Percentiles rank a stretch among this genome's conserved stretches.
Evolutionary conservation across 2,329 filamentous ascomycete genomes (phyloP).

Genomic region (Aureobasidium mangrovei): DNA sequence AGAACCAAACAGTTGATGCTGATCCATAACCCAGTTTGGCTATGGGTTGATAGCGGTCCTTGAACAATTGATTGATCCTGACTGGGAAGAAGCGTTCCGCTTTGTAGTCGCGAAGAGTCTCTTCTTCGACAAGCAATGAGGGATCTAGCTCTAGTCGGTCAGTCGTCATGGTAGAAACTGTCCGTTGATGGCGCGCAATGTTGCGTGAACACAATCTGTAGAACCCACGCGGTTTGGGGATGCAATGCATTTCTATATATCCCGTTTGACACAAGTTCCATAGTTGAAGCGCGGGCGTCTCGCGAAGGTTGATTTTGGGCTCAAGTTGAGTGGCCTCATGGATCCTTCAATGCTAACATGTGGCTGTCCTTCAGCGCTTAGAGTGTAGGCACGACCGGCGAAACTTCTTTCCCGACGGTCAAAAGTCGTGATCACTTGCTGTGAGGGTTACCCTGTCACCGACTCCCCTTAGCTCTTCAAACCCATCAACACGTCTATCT

Average conservation of each 20-base stretch:
- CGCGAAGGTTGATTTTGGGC: too few relatives aligned
- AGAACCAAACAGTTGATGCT: conserved; percentile 37
- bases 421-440: too few relatives aligned
- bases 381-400: too few relatives aligned
- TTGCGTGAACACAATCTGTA: background rate
- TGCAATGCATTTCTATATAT: background rate
- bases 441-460: too few relatives aligned
- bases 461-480: too few relatives aligned
- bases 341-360: too few relatives aligned
- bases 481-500: too few relatives aligned
- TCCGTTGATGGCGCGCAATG: background rate
- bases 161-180: background rate
- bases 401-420: too few relatives aligned
- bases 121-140: conserved; percentile 21
- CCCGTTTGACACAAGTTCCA: too few relatives aligned
- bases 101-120: conserved; percentile 21
- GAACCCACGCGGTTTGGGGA: background rate
- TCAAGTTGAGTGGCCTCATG: too few relatives aligned
- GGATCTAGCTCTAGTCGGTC: conserved; percentile 2
- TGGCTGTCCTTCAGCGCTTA: too few relatives aligned
- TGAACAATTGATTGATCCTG: conserved; percentile 28
- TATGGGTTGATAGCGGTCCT: conserved; percentile 30
- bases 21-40: conserved; percentile 38
- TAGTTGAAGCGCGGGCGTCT: too few relatives aligned
- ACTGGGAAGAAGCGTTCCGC: conserved; percentile 31